Conservation (phyloP, 1,284 basidiomycete genomes). For the Golubevia sp. region DNA sequence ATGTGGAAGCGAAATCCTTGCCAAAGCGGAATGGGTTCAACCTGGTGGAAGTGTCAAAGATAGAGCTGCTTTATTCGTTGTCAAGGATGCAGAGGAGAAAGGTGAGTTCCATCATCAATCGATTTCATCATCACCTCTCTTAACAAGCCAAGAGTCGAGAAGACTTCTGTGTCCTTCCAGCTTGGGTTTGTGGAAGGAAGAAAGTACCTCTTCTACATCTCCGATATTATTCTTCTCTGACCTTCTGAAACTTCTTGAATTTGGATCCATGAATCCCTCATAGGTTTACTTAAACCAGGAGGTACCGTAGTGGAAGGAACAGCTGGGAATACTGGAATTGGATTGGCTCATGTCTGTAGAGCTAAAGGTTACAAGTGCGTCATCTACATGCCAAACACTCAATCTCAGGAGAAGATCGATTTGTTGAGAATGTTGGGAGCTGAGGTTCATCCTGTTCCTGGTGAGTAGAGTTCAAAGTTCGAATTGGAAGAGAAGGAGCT, state of each 20-base stretch:
- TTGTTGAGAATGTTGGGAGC: conserved; percentile 94
- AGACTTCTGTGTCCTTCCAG: too few species aligned
- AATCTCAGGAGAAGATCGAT: conserved; percentile 95
- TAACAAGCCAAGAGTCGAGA: too few species aligned
- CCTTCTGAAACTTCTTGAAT: background rate
- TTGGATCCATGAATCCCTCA: conserved; percentile 1
- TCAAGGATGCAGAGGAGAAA: background rate
- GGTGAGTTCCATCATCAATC: background rate
- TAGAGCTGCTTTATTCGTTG: background rate
- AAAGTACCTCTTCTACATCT: too few species aligned
- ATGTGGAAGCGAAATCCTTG: background rate
- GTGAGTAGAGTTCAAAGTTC: conserved; percentile 46
- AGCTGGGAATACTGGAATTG: conserved; percentile 98
- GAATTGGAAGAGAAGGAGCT: background rate
- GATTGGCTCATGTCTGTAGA: conserved; percentile 84
- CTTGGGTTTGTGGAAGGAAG: too few species aligned
- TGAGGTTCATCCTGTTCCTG: conserved; percentile 89
- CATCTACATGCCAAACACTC: conserved; percentile 99
- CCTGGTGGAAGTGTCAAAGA: conserved; percentile 1
- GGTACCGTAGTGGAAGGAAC: conserved; percentile 97
- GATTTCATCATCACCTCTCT: too few species aligned
- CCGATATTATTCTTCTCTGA: too few species aligned
- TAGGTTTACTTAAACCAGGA: conserved; percentile 75
- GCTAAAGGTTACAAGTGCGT: conserved; percentile 93
- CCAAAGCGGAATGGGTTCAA: background rate